Percentiles rank a stretch among this genome's conserved stretches.
phyloP scores from a whole-genome alignment of 2,329 filamentous ascomycete genomes.

The Beauveria asiatica region DNA sequence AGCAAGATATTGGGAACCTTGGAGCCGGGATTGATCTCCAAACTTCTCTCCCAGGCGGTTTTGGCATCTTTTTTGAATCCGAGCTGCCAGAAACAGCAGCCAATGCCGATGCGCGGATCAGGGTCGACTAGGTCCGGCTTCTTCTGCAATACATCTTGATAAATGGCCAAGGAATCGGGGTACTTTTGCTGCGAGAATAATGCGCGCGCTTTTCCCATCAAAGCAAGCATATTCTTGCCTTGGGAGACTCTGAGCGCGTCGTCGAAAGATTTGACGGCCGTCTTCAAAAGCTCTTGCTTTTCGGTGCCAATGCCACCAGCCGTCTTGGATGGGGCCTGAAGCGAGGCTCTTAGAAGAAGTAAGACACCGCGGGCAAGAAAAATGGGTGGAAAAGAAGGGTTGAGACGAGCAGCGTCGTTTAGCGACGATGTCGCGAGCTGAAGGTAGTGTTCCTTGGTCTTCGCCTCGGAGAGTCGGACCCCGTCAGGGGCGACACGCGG shows the following conservation, averaged over 20 bases:
- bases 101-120: conserved; percentile 91
- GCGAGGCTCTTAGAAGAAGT: conserved; percentile 76
- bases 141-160: conserved; percentile 79
- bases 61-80: conserved; percentile 91
- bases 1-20: conserved; percentile 87
- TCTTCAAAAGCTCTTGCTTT: conserved; percentile 68
- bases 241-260: conserved; percentile 80
- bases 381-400: conserved; percentile 83
- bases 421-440: conserved; percentile 83
- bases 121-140: conserved; percentile 86
- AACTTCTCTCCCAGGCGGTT: conserved; percentile 76
- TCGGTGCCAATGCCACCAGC: conserved; percentile 62
- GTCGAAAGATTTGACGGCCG: conserved; percentile 88
- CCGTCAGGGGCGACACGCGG: conserved; percentile 54
- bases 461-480: conserved; percentile 58
- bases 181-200: conserved; percentile 82
- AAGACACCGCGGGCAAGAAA: conserved; percentile 88
- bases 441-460: conserved; percentile 89
- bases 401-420: conserved; percentile 92
- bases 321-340: conserved; percentile 66
- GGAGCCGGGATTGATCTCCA: conserved; percentile 74
- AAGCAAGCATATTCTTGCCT: conserved; percentile 82
- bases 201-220: conserved; percentile 81
- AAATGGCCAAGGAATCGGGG: conserved; percentile 70
- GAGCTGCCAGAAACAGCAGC: conserved; percentile 94